A percentile compares a stretch with the other conserved stretches of the same genome.
phyloP scores from a whole-genome alignment of 306 rosid genomes.

The Rosa persica region DNA sequence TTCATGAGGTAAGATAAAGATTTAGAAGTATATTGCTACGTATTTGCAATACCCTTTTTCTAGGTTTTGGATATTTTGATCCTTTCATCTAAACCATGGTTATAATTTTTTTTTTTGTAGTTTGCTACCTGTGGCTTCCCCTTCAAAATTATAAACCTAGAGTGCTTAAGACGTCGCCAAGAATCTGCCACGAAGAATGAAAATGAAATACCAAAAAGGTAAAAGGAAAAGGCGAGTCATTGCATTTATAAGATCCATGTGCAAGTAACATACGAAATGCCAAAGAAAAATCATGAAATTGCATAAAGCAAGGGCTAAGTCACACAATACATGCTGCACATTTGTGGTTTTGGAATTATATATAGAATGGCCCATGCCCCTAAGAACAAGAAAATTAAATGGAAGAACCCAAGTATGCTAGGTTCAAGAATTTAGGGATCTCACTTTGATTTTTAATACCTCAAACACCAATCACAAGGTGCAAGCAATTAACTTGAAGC shows the following conservation, averaged over 20 bases:
- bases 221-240: not conserved
- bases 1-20: not conserved
- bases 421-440: constrained; percentile 4
- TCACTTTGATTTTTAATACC: not conserved
- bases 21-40: not conserved
- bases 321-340: not conserved
- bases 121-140: not conserved
- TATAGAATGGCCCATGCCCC: constrained; percentile 12
- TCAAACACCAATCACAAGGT: not conserved
- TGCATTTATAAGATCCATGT: constrained; percentile 18
- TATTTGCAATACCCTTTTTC: no score
- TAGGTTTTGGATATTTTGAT: no score
- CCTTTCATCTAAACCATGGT: not conserved
- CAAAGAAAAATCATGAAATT: not conserved
- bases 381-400: not conserved
- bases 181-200: not conserved
- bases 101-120: not conserved
- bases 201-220: not conserved
- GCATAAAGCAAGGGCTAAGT: not conserved
- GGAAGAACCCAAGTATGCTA: not conserved
- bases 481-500: not conserved
- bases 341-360: not conserved
- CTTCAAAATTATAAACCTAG: not conserved
- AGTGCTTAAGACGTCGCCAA: not conserved
- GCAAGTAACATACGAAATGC: constrained; percentile 15